phyloP scores from a whole-genome alignment of 2,329 filamentous ascomycete species.

The Drechslerella coelobrocha region DNA sequence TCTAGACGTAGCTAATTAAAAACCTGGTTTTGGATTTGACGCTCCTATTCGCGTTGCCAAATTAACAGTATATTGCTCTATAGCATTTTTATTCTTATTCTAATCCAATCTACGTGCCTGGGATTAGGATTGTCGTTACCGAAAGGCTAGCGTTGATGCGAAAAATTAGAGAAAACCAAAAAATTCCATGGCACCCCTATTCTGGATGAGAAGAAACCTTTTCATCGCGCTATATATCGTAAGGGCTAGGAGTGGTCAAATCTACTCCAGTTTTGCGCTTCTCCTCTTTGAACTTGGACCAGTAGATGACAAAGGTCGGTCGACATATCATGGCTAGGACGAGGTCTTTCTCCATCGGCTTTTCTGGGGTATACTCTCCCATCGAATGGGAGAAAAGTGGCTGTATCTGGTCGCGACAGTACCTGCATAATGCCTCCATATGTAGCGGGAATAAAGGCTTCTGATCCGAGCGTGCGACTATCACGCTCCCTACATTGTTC shows the following conservation, averaged over 20 bases:
- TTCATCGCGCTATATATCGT: too few species aligned
- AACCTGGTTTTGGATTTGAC: too few species aligned
- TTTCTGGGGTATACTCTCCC: constrained; percentile 12
- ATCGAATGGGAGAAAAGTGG: constrained; percentile 1
- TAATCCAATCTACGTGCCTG: too few species aligned
- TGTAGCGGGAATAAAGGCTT: constrained; percentile 14
- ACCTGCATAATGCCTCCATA: constrained; percentile 15
- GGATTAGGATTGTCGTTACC: too few species aligned
- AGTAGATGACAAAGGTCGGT: constrained; percentile 13
- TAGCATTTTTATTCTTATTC: too few species aligned
- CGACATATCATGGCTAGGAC: constrained; percentile 4
- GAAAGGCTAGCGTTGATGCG: too few species aligned
- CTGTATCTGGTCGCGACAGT: neutral
- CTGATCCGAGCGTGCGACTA: constrained; percentile 10
- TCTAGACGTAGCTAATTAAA: too few species aligned
- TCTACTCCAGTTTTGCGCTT: neutral
- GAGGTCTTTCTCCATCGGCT: constrained; percentile 4
- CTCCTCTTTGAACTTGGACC: neutral
- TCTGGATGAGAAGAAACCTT: too few species aligned
- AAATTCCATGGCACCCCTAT: too few species aligned
- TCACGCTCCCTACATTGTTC: neutral
- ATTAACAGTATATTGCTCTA: too few species aligned
- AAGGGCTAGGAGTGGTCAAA: neutral
- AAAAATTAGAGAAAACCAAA: too few species aligned
- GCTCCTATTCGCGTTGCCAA: too few species aligned